Evolutionary conservation across 73 alveolate species (phyloP), one percentile per base, ranked within the genome.

Genomic region (Tetrahymena thermophila): DNA sequence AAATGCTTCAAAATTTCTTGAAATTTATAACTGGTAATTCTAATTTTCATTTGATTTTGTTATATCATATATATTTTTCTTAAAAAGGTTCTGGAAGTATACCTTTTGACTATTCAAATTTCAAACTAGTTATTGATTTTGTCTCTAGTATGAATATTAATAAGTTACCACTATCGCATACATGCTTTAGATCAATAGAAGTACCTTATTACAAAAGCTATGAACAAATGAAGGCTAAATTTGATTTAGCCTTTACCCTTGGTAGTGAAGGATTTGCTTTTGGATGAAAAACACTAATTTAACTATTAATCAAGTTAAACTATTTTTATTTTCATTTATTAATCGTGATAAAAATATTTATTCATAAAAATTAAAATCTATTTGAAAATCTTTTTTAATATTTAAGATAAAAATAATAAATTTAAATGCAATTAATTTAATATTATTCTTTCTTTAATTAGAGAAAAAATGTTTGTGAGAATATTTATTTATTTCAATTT

Each of bases 201-300:
- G 97, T 95, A 21, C 97, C 97, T 35, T 94, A 23, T 31, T 95
- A 95, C 44, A 95, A 43, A 21, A 85, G 85, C 14, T 95, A 35
- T 57, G 94, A 56, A 3, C 44, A 95, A 95, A 56, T 95, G 93
- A 95, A 85, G 55, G 34, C 85, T 37, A 95, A 95, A 95, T 95
- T 95, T 14, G 97, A 95, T 34, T 85, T 95, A 35, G 97, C 97
- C 56, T 95, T 95, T 57, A 89, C 97, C 14, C 55, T 95, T 43
- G 97, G 97, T 55, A 37, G 93, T 35, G 97, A 95, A 95, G 97
- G 97, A 31, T 95, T 43, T 56, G 97, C 95, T 37, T 95, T 95
- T 89, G 97, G 97, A 19, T 95, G 97, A 95, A 50, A 34, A 11
- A 50, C 5, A 2, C 15, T 28, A 15, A 19, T 10, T 50, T 19